phyloP scores from a whole-genome alignment of 805 yeast species.

The Teunomyces aglyptinius region DNA sequence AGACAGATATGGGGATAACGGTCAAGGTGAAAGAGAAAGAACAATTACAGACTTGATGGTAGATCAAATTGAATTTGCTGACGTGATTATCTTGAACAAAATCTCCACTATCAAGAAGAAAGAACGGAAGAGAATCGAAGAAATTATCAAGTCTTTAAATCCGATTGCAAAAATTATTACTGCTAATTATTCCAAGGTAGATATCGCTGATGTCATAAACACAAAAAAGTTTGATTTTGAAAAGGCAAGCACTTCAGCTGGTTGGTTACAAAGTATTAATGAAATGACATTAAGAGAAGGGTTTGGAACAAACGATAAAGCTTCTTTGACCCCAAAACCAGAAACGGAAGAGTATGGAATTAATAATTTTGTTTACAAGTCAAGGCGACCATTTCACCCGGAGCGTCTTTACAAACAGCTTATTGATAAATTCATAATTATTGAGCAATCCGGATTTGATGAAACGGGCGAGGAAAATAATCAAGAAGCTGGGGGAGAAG shows the following conservation, averaged over 20 bases:
- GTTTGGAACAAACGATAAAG: conserved; percentile 15
- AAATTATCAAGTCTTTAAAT: conserved; percentile 35
- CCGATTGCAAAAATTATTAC: conserved; percentile 41
- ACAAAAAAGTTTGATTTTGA: conserved; percentile 41
- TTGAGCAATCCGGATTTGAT: conserved; percentile 17
- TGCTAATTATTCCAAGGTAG: conserved; percentile 38
- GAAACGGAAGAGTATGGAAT: conserved; percentile 49
- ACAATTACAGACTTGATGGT: conserved; percentile 46
- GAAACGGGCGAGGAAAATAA: conserved; percentile 6
- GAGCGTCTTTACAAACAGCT: conserved; percentile 36
- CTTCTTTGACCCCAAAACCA: conserved; percentile 37
- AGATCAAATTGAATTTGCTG: conserved; percentile 48
- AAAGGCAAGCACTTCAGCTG: conserved; percentile 42
- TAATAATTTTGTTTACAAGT: conserved; percentile 39
- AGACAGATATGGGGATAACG: conserved; percentile 39
- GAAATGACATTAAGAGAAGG: conserved; percentile 37
- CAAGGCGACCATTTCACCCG: conserved; percentile 47
- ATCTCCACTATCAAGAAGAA: conserved; percentile 25
- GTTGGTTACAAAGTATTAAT: conserved; percentile 44
- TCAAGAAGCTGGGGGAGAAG: conserved; percentile 18
- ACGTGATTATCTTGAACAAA: conserved; percentile 44
- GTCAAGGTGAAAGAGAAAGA: conserved; percentile 41
- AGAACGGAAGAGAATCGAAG: conserved; percentile 24
- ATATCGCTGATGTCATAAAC: conserved; percentile 31
- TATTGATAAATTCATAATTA: conserved; percentile 33